phyloP scores from a whole-genome alignment of 2,329 filamentous ascomycete species.

The Didymella glomerata region DNA sequence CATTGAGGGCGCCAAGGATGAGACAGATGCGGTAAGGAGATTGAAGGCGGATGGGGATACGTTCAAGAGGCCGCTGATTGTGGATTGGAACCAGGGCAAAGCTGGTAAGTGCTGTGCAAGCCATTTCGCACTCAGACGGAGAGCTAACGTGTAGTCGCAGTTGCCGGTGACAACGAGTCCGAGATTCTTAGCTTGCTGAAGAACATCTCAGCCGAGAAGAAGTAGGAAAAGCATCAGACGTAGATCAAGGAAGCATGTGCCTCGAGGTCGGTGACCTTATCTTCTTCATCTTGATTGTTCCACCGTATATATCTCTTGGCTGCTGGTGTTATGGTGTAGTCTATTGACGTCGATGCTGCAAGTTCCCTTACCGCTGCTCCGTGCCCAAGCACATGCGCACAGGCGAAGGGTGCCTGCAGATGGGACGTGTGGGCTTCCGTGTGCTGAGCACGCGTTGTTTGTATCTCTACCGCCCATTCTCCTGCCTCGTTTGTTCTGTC shows the following conservation, averaged over 20 bases:
- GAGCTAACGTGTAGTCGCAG: slow-evolving; percentile 44
- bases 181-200: slow-evolving; percentile 86
- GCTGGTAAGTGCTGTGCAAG: slow-evolving; percentile 61
- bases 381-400: not conserved
- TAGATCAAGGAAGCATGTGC: slow-evolving; percentile 2
- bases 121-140: not conserved
- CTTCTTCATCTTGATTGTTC: not conserved
- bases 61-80: slow-evolving; percentile 79
- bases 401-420: slow-evolving; percentile 33
- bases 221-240: slow-evolving; percentile 1
- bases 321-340: not conserved
- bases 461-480: not conserved
- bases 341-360: not conserved
- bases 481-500: not conserved
- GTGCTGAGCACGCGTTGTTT: not conserved
- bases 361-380: slow-evolving; percentile 17
- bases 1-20: slow-evolving; percentile 75
- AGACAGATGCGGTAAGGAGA: slow-evolving; percentile 80
- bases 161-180: slow-evolving; percentile 80
- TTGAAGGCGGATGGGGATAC: slow-evolving; percentile 73
- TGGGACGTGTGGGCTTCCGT: not conserved
- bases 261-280: slow-evolving; percentile 1
- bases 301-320: not conserved
- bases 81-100: slow-evolving; percentile 94
- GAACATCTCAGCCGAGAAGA: slow-evolving; percentile 54